A percentile compares a stretch with the other conserved stretches of the same genome.
Conservation (phyloP, 2,329 filamentous ascomycete genomes). For the Rhynchosporium agropyri region DNA sequence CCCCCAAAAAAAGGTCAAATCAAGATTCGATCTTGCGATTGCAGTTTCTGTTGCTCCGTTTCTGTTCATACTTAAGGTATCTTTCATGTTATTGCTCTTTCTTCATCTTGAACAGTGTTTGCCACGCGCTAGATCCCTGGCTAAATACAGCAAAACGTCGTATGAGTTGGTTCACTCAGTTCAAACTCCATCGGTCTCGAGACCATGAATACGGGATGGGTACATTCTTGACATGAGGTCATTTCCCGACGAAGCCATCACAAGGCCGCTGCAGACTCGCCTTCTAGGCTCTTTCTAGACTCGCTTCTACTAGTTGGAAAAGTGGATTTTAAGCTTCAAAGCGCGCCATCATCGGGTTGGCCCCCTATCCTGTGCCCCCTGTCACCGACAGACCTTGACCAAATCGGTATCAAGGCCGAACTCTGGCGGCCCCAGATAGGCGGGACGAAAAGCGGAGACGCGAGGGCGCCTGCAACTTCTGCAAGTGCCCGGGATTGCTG, state of each 20-base stretch:
- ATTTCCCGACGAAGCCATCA: slow-evolving; percentile 2
- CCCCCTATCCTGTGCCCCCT: slow-evolving; percentile 11
- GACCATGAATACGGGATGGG: no score
- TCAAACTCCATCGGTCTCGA: no score
- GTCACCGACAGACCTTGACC: slow-evolving; percentile 21
- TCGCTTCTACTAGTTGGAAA: not conserved
- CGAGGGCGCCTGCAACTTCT: not conserved
- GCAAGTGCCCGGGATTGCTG: slow-evolving; percentile 4
- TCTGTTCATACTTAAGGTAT: not conserved
- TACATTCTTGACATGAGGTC: not conserved
- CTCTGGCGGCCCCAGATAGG: slow-evolving; percentile 20
- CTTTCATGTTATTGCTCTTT: not conserved
- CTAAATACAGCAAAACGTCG: not conserved
- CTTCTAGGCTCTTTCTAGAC: slow-evolving; percentile 8
- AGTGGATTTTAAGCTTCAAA: not conserved
- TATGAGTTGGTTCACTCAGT: not conserved
- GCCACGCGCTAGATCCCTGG: not conserved
- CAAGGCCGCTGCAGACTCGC: not conserved
- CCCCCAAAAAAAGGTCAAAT: no score
- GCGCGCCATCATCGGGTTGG: not conserved
- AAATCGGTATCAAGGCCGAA: slow-evolving; percentile 23
- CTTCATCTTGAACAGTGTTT: not conserved
- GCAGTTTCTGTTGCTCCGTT: not conserved
- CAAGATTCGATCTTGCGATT: no score
- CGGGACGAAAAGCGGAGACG: not conserved